Conservation (phyloP, 1,284 basidiomycete species). For the Chiua sp. region DNA sequence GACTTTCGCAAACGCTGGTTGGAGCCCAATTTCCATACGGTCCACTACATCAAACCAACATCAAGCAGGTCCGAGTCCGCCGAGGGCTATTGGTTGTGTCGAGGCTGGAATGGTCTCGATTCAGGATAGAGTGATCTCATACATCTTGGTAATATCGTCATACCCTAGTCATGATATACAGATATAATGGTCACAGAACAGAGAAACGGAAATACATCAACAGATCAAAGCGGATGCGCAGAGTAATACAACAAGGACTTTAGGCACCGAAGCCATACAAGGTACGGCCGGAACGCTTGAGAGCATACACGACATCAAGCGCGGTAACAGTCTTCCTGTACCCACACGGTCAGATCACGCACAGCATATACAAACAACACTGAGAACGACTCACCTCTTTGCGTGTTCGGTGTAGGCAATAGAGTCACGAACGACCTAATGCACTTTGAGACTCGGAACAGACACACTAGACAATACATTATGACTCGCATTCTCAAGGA, state of each 20-base stretch:
- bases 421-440: slow-evolving; percentile 83
- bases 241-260: slow-evolving; percentile 24
- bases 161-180: slow-evolving; percentile 17
- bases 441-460: slow-evolving; percentile 56
- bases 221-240: slow-evolving; percentile 33
- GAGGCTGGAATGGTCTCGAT: slow-evolving; percentile 51
- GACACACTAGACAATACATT: too few species aligned
- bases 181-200: slow-evolving; percentile 18
- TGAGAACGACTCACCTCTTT: slow-evolving; percentile 56
- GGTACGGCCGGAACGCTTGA: slow-evolving; percentile 83
- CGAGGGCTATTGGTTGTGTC: slow-evolving; percentile 80
- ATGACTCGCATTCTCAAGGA: slow-evolving; percentile 61
- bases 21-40: slow-evolving; percentile 60
- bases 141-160: slow-evolving; percentile 7
- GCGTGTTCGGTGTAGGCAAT: slow-evolving; percentile 93
- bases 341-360: slow-evolving; percentile 4
- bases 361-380: neutral
- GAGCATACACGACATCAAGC: slow-evolving; percentile 82
- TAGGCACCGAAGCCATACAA: slow-evolving; percentile 82
- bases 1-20: slow-evolving; percentile 58
- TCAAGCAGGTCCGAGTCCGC: slow-evolving; percentile 71
- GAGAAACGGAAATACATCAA: neutral
- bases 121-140: neutral
- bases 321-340: slow-evolving; percentile 83
- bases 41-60: slow-evolving; percentile 66